phyloP scores from a whole-genome alignment of 257 asterid genomes.

The Solanum etuberosum region DNA sequence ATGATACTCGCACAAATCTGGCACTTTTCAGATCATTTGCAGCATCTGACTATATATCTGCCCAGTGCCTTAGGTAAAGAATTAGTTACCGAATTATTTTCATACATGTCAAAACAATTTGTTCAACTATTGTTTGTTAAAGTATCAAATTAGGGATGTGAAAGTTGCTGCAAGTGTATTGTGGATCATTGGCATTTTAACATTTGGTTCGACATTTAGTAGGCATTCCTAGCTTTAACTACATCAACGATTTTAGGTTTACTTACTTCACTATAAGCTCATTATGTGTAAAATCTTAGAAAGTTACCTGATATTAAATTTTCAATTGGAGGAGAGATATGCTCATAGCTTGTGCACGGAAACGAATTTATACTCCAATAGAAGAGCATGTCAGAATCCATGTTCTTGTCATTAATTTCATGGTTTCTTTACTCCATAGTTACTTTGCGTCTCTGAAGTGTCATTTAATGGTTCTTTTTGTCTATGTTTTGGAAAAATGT shows the following conservation, averaged over 20 bases:
- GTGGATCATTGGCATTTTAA: background rate
- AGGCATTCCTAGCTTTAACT: background rate
- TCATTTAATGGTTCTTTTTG: background rate
- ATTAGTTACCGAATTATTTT: background rate
- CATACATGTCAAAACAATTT: background rate
- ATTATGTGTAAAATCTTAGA: background rate
- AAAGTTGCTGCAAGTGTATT: background rate
- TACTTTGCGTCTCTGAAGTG: background rate
- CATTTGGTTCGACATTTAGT: background rate
- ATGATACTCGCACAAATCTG: slow-evolving; percentile 72
- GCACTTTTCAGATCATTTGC: slow-evolving; percentile 82
- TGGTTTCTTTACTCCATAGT: background rate
- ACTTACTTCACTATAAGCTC: background rate
- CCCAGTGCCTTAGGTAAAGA: slow-evolving; percentile 83
- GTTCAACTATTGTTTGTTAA: background rate
- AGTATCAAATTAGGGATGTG: background rate
- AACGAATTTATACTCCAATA: background rate
- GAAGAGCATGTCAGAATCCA: background rate
- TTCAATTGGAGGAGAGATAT: background rate
- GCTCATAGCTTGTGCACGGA: background rate
- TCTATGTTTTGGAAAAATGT: background rate
- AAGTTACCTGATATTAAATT: background rate
- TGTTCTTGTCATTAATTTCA: background rate
- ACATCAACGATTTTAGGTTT: background rate
- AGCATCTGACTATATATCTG: slow-evolving; percentile 81